Evolutionary conservation across 2,329 filamentous ascomycete species (phyloP).

Genomic region (Penicillium sp.): DNA sequence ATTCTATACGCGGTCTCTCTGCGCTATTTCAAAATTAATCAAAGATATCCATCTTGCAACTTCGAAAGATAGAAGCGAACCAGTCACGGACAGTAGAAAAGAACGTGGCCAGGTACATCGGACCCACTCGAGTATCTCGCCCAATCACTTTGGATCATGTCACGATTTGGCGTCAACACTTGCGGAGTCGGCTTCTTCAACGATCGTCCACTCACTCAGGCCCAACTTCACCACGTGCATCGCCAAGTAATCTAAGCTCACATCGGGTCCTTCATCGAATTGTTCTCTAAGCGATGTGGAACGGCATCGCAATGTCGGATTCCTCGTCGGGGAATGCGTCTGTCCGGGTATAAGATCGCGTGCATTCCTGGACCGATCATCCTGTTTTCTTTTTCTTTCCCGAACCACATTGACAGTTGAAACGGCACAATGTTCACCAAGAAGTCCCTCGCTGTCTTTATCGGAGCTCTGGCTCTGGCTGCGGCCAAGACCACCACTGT

Average conservation of each 20-base stretch:
- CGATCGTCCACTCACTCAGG: conserved; percentile 15
- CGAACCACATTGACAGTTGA: conserved; percentile 1
- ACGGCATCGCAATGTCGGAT: not conserved
- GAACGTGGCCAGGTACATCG: no score
- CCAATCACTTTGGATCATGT: no score
- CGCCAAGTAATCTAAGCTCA: not conserved
- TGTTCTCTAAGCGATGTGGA: conserved; percentile 5
- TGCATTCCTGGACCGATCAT: conserved; percentile 4
- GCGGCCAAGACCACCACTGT: conserved; percentile 27
- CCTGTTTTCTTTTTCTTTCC: not conserved
- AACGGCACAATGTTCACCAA: conserved; percentile 45
- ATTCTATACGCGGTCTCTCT: no score
- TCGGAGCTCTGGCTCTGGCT: conserved; percentile 24
- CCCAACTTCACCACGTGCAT: conserved; percentile 16
- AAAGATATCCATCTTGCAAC: no score
- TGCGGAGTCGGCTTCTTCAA: not conserved
- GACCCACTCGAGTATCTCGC: no score
- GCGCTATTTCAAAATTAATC: no score
- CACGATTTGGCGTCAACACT: conserved; percentile 3
- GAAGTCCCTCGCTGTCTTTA: conserved; percentile 48
- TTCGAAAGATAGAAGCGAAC: no score
- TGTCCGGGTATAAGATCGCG: conserved; percentile 19
- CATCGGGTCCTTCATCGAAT: not conserved
- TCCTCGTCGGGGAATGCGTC: not conserved
- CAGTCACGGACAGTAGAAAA: no score